Evolutionary conservation across 2,329 filamentous ascomycete genomes (phyloP), one percentile per base, ranked within the genome.

Genomic region (Ophiocordyceps camponoti-floridani): DNA sequence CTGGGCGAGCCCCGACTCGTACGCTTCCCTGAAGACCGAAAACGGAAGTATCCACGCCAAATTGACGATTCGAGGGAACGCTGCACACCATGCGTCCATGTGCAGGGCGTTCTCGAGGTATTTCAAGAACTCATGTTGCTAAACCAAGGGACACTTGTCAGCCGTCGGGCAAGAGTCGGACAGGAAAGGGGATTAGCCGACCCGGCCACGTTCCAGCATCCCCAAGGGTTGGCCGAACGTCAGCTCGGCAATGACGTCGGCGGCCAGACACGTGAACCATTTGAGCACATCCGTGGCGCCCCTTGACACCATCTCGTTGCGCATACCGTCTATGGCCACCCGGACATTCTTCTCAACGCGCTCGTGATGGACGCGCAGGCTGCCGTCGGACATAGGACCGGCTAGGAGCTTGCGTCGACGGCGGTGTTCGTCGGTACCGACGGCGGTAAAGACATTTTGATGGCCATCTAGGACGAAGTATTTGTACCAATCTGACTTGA

Each of bases 261-360:
- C 68, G 0, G 69, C 56, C 61, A 73, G 65, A 43, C 70, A 70
- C 10, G 64, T 53, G 58, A 62, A 69, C 70, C 71, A 75, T 44
- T 72, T 70, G 45, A 63, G 60, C 0, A 74, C 52, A 47, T 75
- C 69, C 0, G 55, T 59, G 0, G 47, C 56, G 0, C 63, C 58
- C 0, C 52, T 48, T 0, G 40, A 35, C 23, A 51, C 44, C 48
- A 63, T 60, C 41, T 73, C 69, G 13, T 61, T 51, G 14, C 43
- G 42, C 41, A 48, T 47, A 13, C 35, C 40, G 4, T 43, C 28
- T 11, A 48, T 43, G 9, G 45, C 33, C 28, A 42, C n/a, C 1
- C 31, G 28, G 7, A 42, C 28, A 12, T 30, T 40, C 1, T n/a
- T 14, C 1, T 35, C 27, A 7, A 46, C 42, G 13, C 26, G 42